These are phyloP conservation scores for Wallacemonas collosoma DNA, from an alignment of 208 protist species.

Conservation along the genomic window DNA sequence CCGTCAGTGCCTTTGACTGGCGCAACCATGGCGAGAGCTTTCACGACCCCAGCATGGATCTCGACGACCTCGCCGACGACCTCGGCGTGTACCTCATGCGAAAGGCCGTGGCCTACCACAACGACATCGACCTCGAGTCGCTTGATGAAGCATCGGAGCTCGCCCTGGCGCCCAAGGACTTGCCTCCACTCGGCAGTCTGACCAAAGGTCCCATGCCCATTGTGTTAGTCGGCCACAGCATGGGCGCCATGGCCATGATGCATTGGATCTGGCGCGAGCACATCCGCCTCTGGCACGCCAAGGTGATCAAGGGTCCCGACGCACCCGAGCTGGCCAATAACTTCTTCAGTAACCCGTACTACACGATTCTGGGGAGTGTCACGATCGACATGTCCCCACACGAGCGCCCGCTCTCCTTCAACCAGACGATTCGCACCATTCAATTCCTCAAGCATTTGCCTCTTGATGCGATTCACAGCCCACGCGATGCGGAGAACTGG, in stretches of 20 bases:
- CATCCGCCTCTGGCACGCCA: slow-evolving; percentile 30
- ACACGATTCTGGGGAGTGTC: slow-evolving; percentile 38
- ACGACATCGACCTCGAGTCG: slow-evolving; percentile 7
- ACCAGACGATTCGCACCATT: slow-evolving; percentile 38
- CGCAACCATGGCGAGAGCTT: slow-evolving; percentile 49
- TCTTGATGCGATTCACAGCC: slow-evolving; percentile 21
- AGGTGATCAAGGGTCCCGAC: slow-evolving; percentile 20
- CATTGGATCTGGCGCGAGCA: slow-evolving; percentile 57
- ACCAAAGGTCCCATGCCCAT: slow-evolving; percentile 29
- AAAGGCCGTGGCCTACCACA: slow-evolving; percentile 2
- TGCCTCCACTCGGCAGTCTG: not conserved
- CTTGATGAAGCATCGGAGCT: slow-evolving; percentile 9
- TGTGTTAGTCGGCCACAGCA: slow-evolving; percentile 53
- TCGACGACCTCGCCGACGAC: slow-evolving; percentile 49
- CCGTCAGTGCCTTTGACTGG: slow-evolving; percentile 43
- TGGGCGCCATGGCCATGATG: slow-evolving; percentile 45
- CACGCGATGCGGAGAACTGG: slow-evolving; percentile 41
- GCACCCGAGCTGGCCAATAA: not conserved
- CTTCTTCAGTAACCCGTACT: slow-evolving; percentile 34
- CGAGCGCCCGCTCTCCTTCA: slow-evolving; percentile 38
- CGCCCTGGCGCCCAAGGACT: not conserved
- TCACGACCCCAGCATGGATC: slow-evolving; percentile 35
- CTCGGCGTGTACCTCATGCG: slow-evolving; percentile 34
- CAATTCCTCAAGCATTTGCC: slow-evolving; percentile 35
- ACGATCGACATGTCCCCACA: slow-evolving; percentile 47